Percentiles rank a stretch among this genome's conserved stretches.
Conservation (phyloP, 306 rosid genomes). For the Canavalia gladiata region DNA sequence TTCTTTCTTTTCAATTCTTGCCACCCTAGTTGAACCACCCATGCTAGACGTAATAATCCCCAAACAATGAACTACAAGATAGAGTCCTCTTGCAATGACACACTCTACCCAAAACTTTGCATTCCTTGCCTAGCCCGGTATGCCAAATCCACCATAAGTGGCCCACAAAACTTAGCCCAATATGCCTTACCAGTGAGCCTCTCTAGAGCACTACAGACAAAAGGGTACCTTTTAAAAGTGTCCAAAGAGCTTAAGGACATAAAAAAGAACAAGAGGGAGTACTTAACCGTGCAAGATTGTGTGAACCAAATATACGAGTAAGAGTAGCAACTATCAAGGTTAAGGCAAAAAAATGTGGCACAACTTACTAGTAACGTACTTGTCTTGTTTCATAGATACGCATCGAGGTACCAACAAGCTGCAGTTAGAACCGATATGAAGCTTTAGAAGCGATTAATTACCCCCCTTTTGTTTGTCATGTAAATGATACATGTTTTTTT, state of each 20-base stretch:
- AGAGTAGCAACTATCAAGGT: constrained; percentile 61
- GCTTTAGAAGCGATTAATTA: constrained; percentile 18
- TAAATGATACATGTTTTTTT: constrained; percentile 46
- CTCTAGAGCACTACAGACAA: constrained; percentile 55
- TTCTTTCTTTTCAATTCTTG: constrained; percentile 37
- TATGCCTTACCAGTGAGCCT: constrained; percentile 65
- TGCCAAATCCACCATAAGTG: constrained; percentile 44
- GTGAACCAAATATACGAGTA: constrained; percentile 65
- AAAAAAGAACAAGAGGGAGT: constrained; percentile 44
- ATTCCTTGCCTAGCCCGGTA: constrained; percentile 51
- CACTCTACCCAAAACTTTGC: constrained; percentile 59
- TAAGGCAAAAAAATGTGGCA: constrained; percentile 65
- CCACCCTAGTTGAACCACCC: constrained; percentile 41
- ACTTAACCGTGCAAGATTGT: constrained; percentile 61
- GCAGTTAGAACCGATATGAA: neutral
- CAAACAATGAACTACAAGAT: constrained; percentile 45
- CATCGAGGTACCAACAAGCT: constrained; percentile 45
- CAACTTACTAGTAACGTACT: constrained; percentile 67
- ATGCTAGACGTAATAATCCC: constrained; percentile 6
- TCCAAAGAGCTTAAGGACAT: constrained; percentile 48
- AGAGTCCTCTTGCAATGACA: constrained; percentile 58
- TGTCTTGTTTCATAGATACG: constrained; percentile 66
- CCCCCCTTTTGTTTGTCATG: constrained; percentile 47
- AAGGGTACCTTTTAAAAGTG: constrained; percentile 52
- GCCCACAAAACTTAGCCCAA: constrained; percentile 58